Percentiles rank a stretch among this genome's conserved stretches.
Evolutionary conservation across 73 alveolate genomes (phyloP).

Genomic region (Paramecium octaurelia): DNA sequence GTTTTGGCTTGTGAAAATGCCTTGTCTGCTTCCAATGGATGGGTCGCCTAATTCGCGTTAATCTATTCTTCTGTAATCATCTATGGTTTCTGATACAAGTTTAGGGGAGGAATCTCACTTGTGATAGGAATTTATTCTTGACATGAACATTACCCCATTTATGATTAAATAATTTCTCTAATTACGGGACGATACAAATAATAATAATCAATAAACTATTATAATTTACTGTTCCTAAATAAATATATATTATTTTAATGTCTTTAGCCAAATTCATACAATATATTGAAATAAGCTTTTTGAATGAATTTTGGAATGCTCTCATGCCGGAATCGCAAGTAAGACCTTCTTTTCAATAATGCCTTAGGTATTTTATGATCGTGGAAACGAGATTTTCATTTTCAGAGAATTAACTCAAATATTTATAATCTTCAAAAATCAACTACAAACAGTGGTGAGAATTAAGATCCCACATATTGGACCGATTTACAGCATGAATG

Average conservation of each 20-base stretch:
- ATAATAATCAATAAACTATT: background rate
- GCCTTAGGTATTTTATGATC: background rate
- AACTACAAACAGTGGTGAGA: background rate
- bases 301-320: constrained; percentile 22
- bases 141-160: constrained; percentile 13
- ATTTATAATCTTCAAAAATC: background rate
- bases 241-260: background rate
- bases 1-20: constrained; percentile 6
- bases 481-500: background rate
- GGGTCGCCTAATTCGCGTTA: background rate
- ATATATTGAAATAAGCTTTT: background rate
- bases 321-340: background rate
- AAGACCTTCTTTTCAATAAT: background rate
- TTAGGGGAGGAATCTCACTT: background rate
- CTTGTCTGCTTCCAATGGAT: background rate
- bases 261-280: constrained; percentile 12
- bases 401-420: constrained; percentile 10
- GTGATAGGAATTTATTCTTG: background rate
- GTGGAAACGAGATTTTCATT: constrained; percentile 1
- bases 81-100: background rate
- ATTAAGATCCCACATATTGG: constrained; percentile 18
- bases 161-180: background rate
- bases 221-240: background rate
- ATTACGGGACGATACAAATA: background rate
- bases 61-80: background rate